These are phyloP conservation scores for Penicillium roqueforti DNA, from an alignment of 495 filamentous ascomycete genomes.

Conservation along the genomic window DNA sequence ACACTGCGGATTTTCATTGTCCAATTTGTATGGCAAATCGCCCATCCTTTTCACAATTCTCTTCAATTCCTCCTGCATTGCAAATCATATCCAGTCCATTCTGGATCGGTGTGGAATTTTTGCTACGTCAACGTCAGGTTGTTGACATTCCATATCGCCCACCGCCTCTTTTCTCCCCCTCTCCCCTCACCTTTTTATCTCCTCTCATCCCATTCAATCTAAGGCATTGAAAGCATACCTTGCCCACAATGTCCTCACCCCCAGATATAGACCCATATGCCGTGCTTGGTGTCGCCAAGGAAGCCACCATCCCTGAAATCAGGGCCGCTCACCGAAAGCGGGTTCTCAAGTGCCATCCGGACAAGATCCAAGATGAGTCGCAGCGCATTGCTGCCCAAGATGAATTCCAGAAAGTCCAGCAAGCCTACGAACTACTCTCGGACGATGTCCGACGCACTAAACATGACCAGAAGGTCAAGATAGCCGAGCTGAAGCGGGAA, in stretches of 20 bases:
- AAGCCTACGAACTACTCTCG: conserved; percentile 87
- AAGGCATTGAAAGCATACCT: background rate
- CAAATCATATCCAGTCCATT: conserved; percentile 18
- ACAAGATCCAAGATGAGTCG: conserved; percentile 82
- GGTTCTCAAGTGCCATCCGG: conserved; percentile 88
- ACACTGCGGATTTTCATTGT: too few species aligned
- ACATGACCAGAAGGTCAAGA: conserved; percentile 72
- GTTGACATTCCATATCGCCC: conserved; percentile 16
- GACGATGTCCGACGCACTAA: conserved; percentile 65
- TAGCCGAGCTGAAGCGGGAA: conserved; percentile 56
- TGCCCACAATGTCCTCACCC: conserved; percentile 51
- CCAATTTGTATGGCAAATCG: background rate
- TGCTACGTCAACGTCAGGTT: conserved; percentile 15
- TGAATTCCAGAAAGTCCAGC: conserved; percentile 89
- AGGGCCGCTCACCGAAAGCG: conserved; percentile 84
- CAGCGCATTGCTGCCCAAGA: conserved; percentile 64
- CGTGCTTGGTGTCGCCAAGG: conserved; percentile 68
- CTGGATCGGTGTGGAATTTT: conserved; percentile 22
- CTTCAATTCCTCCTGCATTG: background rate
- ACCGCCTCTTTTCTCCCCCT: conserved; percentile 15
- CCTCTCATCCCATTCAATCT: conserved; percentile 14
- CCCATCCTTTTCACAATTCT: conserved; percentile 2
- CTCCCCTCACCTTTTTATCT: conserved; percentile 16
- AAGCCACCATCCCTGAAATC: conserved; percentile 70
- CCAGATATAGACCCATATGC: conserved; percentile 81